Evolutionary conservation across 441 rosid genomes (phyloP).

Genomic region (Gossypium gossypioides): DNA sequence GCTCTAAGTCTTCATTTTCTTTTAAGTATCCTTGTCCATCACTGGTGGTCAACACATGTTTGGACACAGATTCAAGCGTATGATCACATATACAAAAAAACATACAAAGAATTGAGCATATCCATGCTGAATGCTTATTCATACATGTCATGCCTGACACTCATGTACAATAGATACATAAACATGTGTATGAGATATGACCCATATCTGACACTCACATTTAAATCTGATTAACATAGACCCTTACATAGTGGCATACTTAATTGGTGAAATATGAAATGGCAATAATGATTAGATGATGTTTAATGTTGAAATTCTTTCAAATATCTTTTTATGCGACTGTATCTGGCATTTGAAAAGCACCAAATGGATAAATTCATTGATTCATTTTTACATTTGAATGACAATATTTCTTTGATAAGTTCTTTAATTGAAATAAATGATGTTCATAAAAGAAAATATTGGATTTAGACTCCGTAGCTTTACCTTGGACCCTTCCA

Average conservation of each 20-base stretch:
- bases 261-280: not conserved
- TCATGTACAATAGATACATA: not conserved
- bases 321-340: not conserved
- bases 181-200: not conserved
- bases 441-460: not conserved
- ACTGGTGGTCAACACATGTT: too few species aligned
- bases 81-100: too few species aligned
- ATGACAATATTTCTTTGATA: not conserved
- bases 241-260: not conserved
- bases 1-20: not conserved
- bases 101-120: too few species aligned
- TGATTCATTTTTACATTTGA: not conserved
- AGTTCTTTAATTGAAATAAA: not conserved
- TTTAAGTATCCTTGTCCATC: too few species aligned
- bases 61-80: too few species aligned
- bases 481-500: conserved; percentile 82
- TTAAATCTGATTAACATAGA: not conserved
- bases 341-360: not conserved
- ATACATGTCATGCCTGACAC: not conserved
- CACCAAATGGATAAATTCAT: not conserved
- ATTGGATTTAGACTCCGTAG: not conserved
- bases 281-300: not conserved
- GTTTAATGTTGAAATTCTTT: not conserved
- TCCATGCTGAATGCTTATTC: not conserved
- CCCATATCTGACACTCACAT: not conserved